Base-by-base conservation (phyloP, 768 basidiomycete genomes). In the Psilocybe tampanensis region DNA sequence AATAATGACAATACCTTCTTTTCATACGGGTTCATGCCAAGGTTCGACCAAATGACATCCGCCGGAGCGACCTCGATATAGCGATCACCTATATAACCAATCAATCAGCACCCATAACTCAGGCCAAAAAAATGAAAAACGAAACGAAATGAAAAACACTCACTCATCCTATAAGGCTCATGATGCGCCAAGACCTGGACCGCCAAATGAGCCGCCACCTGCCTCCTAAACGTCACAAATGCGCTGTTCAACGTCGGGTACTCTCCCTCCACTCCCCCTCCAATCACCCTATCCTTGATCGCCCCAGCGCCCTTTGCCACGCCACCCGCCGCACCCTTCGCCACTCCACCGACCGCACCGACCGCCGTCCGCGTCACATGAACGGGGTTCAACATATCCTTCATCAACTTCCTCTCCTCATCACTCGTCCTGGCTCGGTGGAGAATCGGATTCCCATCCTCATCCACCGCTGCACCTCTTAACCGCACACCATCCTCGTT, bases 31-130 rank as follows among this genome's bases (percentile, higher is more conserved):
- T 95, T 96, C 76, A 98, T 70, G 26, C 84, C 82, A 8, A 99
- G 78, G 69, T 97, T 98, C 3, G 80, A 73, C 95, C 96, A 98
- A 60, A 98, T 89, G 44, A 99, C 89, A 71, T 97, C 95, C 24
- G 82, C 79, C 0, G 95, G 95, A 0, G 89, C 81, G 51, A 96
- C 86, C 69, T 97, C 95, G 39, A 88, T 80, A 66, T 86, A 90
- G 49, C 86, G 85, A 23, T 77, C 76, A 9, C 80, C 78, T 80
- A 44, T 65, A 57, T 11, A 11, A 42, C 8, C 5, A 6, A 18
- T 23, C 12, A 34, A 21, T 8, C 53, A 52, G 50, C 12, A 39
- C 15, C 36, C n/a, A 13, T 48, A 19, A 57, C n/a, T 22, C 23
- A 26, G 34, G n/a, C 12, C 34, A 4, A 11, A 21, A 13, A 19